Conservation (phyloP, 768 basidiomycete genomes). For the Boletus barrowsii region DNA sequence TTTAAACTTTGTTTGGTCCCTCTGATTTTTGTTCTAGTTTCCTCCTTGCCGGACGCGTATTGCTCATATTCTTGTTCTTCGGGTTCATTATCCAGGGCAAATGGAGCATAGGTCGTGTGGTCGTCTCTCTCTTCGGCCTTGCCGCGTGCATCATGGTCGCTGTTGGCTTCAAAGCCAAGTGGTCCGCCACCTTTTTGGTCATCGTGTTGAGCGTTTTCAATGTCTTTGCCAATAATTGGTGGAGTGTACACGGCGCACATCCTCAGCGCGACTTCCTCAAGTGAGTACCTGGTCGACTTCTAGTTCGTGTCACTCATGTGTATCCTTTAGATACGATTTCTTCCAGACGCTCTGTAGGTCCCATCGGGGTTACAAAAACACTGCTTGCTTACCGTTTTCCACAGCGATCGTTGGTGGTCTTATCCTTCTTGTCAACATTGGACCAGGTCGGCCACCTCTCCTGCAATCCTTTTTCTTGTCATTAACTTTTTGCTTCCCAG, state of each 20-base stretch:
- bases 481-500: constrained; percentile 34
- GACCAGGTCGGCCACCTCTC: constrained; percentile 61
- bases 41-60: constrained; percentile 93
- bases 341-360: constrained; percentile 86
- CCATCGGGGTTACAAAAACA: background rate
- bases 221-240: constrained; percentile 98
- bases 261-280: constrained; percentile 98
- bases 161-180: constrained; percentile 98
- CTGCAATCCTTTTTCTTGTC: background rate
- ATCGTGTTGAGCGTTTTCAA: constrained; percentile 91
- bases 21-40: constrained; percentile 52
- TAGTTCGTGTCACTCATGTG: constrained; percentile 21
- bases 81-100: constrained; percentile 93
- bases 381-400: constrained; percentile 8
- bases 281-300: constrained; percentile 42
- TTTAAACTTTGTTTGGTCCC: background rate
- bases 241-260: constrained; percentile 88
- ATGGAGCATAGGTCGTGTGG: constrained; percentile 82
- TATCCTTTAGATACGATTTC: constrained; percentile 81
- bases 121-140: constrained; percentile 88
- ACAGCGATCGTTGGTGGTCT: constrained; percentile 93
- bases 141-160: constrained; percentile 95
- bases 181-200: constrained; percentile 95
- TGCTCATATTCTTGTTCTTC: constrained; percentile 98
- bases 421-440: constrained; percentile 96